These are phyloP conservation scores for Medicago lupulina DNA, from an alignment of 306 rosid genomes.

Conservation along the genomic window DNA sequence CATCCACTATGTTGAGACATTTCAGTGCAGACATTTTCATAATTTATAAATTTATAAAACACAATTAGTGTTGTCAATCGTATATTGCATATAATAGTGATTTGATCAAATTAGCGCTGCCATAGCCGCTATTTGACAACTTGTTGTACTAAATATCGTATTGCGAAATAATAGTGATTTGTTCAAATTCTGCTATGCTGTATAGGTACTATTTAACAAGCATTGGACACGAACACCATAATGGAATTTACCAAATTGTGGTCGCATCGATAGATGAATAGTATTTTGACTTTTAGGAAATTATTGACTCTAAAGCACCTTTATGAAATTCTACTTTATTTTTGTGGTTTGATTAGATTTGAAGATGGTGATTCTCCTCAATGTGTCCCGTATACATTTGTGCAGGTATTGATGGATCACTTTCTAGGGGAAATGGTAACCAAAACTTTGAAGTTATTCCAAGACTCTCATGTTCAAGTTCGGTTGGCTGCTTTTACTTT, in stretches of 20 bases:
- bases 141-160: neutral
- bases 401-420: constrained; percentile 44
- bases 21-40: neutral
- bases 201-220: no score
- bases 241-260: neutral
- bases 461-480: constrained; percentile 51
- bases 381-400: neutral
- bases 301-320: neutral
- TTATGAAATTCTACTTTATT: no score
- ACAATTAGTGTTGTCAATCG: neutral
- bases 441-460: constrained; percentile 45
- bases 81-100: no score
- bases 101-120: neutral
- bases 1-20: neutral
- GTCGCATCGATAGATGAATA: neutral
- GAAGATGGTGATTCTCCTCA: no score
- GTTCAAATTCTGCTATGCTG: neutral
- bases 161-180: no score
- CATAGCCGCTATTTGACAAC: no score
- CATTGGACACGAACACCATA: neutral
- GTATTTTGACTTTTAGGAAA: neutral
- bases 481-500: constrained; percentile 52
- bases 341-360: no score
- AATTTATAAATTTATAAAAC: no score
- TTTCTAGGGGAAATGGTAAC: constrained; percentile 43